Evolutionary conservation across 805 yeast species (phyloP), one percentile per base, ranked within the genome.

Genomic region (Kazachstania bromeliacearum): DNA sequence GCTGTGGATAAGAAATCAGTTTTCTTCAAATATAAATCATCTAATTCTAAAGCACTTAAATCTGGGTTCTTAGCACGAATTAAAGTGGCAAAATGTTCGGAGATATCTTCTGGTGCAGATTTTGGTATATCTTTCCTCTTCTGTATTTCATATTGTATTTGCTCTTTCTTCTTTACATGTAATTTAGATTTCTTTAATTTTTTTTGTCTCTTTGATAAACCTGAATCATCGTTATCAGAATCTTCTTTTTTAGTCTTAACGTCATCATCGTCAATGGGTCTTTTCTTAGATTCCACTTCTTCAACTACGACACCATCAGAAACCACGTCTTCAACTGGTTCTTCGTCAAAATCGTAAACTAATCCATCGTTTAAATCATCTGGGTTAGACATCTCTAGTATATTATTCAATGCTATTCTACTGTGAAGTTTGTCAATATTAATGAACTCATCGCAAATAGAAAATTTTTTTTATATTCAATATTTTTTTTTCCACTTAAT

Each of bases 291-390:
- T 12, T 28, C 14, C 4, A 20, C 15, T 18, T 28, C 17, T 13
- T 31, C 34, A 9, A 23, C 13, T 7, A 26, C 23, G 2, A 37
- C 51, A 14, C 46, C 55, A 8, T 44, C 56, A 25, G 51, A 57
- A 9, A 52, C 62, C 4, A 43, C 59, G 21, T 50, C 58, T 9
- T 47, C 62, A 9, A 57, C 55, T 21, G 58, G 64, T 28, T 57
- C 61, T 22, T 56, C 63, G 13, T 60, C 73, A 26, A 59, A 51
- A 4, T 66, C 69, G 51, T 81, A 82, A 3, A 68, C 80, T 34
- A 85, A 62, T 2, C 85, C 89, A 53, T 84, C 94, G 35, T 83
- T 88, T 40, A 85, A 64, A 41, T 80, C 94, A 57, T 85, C 95
- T 12, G 70, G 81, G 29, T 55, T 50, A 6, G 53, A 43, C 59